Evolutionary conservation across 2,329 filamentous ascomycete species (phyloP).

Genomic region (Aspergillus novoparasiticus): DNA sequence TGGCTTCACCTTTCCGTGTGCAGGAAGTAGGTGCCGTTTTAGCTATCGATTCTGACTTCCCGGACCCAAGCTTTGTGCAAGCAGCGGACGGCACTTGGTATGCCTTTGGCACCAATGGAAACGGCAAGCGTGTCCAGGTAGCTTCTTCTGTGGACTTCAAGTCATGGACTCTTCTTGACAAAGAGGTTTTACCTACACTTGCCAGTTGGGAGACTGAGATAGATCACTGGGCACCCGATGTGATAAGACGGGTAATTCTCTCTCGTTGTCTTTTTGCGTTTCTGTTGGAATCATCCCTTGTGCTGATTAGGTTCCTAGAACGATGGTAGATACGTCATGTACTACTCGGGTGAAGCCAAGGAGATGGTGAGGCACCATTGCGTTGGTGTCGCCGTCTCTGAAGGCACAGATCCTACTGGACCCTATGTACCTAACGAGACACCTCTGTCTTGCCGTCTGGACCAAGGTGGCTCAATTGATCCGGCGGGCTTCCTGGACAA

Average conservation of each 20-base stretch:
- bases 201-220: constrained; percentile 57
- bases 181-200: constrained; percentile 58
- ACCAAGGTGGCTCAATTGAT: constrained; percentile 65
- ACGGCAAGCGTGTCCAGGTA: constrained; percentile 56
- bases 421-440: constrained; percentile 54
- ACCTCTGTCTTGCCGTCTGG: constrained; percentile 57
- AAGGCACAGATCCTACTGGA: constrained; percentile 45
- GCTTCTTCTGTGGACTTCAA: constrained; percentile 54
- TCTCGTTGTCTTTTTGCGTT: background rate
- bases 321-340: constrained; percentile 61
- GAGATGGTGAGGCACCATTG: constrained; percentile 53
- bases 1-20: constrained; percentile 25
- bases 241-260: constrained; percentile 49
- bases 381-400: constrained; percentile 58
- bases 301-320: constrained; percentile 24
- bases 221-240: constrained; percentile 65
- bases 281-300: background rate
- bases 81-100: constrained; percentile 55
- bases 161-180: constrained; percentile 51
- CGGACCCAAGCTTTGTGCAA: constrained; percentile 52
- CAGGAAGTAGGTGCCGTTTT: constrained; percentile 22
- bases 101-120: constrained; percentile 59
- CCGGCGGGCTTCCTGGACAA: constrained; percentile 61
- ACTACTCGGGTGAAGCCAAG: constrained; percentile 57
- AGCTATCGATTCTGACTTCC: constrained; percentile 42